Percentiles rank a stretch among this genome's conserved stretches.
Evolutionary conservation across 1,284 basidiomycete species (phyloP).

Genomic region (Pisolithus thermaeus): DNA sequence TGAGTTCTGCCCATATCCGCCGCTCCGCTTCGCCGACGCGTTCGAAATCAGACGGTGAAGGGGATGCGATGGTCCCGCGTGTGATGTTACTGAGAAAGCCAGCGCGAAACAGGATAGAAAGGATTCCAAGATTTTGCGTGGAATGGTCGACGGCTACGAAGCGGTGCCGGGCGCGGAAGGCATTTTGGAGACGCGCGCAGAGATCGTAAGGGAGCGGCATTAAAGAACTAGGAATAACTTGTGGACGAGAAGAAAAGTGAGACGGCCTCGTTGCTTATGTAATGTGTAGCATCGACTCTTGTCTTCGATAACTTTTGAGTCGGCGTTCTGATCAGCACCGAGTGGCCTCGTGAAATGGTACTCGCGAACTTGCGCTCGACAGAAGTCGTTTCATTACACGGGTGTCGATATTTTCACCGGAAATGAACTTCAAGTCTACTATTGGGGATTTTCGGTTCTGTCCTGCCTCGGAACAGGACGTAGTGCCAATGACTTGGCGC

Average conservation of each 20-base stretch:
- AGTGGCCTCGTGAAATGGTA: too few relatives aligned
- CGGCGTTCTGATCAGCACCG: too few relatives aligned
- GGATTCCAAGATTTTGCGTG: constrained; percentile 77
- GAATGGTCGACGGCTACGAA: constrained; percentile 71
- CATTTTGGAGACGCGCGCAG: constrained; percentile 82
- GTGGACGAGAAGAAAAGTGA: background rate
- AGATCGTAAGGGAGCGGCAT: constrained; percentile 77
- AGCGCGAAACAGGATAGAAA: constrained; percentile 79
- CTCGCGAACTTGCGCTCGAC: too few relatives aligned
- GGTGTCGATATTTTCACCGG: too few relatives aligned
- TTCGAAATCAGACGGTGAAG: constrained; percentile 59
- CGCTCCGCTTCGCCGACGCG: constrained; percentile 51
- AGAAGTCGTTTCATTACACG: too few relatives aligned
- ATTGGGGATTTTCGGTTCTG: too few relatives aligned
- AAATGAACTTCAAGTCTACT: too few relatives aligned
- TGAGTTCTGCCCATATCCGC: constrained; percentile 86
- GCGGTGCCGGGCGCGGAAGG: constrained; percentile 76
- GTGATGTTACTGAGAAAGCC: constrained; percentile 81
- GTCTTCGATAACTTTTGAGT: too few relatives aligned
- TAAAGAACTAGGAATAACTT: too few relatives aligned
- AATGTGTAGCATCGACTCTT: background rate
- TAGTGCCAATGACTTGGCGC: too few relatives aligned
- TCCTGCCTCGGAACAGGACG: too few relatives aligned
- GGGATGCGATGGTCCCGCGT: constrained; percentile 66
- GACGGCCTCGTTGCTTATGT: background rate